Conservation (phyloP, 176 grass and related monocot species). For the Leersia perrieri region DNA sequence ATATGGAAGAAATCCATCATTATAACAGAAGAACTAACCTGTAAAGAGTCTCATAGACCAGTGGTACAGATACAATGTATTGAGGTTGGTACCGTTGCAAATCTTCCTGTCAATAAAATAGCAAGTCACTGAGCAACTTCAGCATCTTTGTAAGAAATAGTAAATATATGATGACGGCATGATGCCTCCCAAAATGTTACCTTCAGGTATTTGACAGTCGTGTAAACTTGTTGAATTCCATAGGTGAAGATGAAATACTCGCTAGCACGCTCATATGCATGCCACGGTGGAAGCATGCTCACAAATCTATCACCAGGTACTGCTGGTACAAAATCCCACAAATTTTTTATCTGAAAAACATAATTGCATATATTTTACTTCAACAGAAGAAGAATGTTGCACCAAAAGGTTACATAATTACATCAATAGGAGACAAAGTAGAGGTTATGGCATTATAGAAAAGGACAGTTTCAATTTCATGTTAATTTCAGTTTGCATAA, state of each 20-base stretch:
- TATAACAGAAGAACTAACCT: slow-evolving; percentile 50
- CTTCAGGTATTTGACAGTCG: slow-evolving; percentile 80
- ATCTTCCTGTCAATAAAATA: slow-evolving; percentile 82
- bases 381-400: slow-evolving; percentile 12
- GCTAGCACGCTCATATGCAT: slow-evolving; percentile 80
- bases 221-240: slow-evolving; percentile 93
- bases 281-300: slow-evolving; percentile 98
- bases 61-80: slow-evolving; percentile 78
- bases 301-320: slow-evolving; percentile 80
- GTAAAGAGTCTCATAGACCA: slow-evolving; percentile 97
- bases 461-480: slow-evolving; percentile 7
- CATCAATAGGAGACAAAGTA: slow-evolving; percentile 19
- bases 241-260: slow-evolving; percentile 93
- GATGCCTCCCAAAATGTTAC: slow-evolving; percentile 29
- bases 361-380: not conserved
- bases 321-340: slow-evolving; percentile 87
- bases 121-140: slow-evolving; percentile 43
- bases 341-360: slow-evolving; percentile 72
- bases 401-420: too few species aligned
- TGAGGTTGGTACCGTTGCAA: slow-evolving; percentile 87
- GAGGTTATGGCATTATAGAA: not conserved
- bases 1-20: slow-evolving; percentile 10
- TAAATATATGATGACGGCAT: slow-evolving; percentile 4
- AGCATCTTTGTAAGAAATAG: slow-evolving; percentile 33
- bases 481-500: not conserved